Base-by-base conservation (phyloP, 805 yeast genomes). In the Candida suzukii region DNA sequence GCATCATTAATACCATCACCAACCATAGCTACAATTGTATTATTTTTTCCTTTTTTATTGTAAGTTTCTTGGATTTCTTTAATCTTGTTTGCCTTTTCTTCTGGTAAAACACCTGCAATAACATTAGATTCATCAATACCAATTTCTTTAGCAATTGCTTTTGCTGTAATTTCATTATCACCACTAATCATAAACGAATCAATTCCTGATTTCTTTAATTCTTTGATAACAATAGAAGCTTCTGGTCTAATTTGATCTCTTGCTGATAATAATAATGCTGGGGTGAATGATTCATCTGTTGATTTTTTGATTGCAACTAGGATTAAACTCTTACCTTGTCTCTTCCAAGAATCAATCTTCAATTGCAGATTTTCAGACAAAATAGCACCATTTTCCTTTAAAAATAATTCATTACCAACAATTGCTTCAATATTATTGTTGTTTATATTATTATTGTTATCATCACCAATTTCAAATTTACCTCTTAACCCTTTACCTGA, bases 1-100 rank as follows among this genome's bases (percentile, higher is more conserved):
- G 93, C 88, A 58, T 85, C 93, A 56, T 84, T 85, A 27, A 84
- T 78, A 18, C 93, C 93, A 52, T 84, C 93, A 10, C 93, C 93
- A 9, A 84, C 80, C 90, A 84, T 83, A 0, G 87, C 88, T 3
- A 79, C 81, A 19, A 74, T 52, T 34, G 57, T 51, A 17, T 40
- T 55, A 50, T 14, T 53, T 29, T 45, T 48, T 7, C 39, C 35
- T 3, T 44, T 46, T 12, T 57, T 41, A 34, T 57, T 57, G 35
- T 56, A 68, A 2, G 73, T 64, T 32, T 61, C 54, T 52, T 80
- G 82, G 12, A 84, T 66, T 69, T 73, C 66, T 46, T 69, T 65
- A 30, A 84, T 64, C 52, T 76, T 73, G 21, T 67, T 71, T 8
- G 85, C 81, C 57, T 85, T 85, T 41, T 80, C 87, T 40, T 77